Base-by-base conservation (phyloP, 768 basidiomycete genomes). In the Rhizopogon vinicolor region DNA sequence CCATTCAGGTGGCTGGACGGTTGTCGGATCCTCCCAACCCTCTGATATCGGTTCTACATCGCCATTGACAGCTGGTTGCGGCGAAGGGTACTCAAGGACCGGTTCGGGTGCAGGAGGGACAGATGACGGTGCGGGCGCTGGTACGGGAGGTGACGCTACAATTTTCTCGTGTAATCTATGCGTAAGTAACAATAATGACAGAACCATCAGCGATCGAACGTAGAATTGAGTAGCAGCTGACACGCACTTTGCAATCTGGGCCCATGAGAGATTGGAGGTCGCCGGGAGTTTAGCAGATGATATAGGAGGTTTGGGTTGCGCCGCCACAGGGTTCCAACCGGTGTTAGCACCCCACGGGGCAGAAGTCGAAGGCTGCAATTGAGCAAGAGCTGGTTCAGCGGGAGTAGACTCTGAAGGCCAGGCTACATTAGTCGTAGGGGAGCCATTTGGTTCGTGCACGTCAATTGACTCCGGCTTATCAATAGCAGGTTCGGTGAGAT, bases 201-300 rank as follows among this genome's bases (percentile, higher is more conserved):
- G 3, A 3, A 25, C 25, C 25, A 48, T 52, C 22, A 61, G 54
- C 44, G 25, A 31, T 16, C 10, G 42, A 31, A n/a, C 22, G 42
- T 16, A 13, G 43, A 56, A 48, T 5, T 56, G 31, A 28, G 25
- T 56, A 41, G 41, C 58, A 29, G 39, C 53, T 28, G 35, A 54
- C 72, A 19, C 79, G 7, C 64, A 87, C 89, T 85, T 78, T 59
- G 91, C 90, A 66, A 93, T 78, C 63, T 93, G 87, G 7, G 91
- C 91, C 90, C 90, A 93, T 37, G 91, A 91, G 57, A 89, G 70
- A 74, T 91, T 90, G 7, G 87, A 84, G 12, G 81, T 87, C 29
- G 86, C 83, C 42, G 89, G 87, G 10, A 81, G 75, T 72, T 84
- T 88, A 13, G 60, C 54, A 63, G 68, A 60, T 3, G 60, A 49